Conservation (phyloP, 2,329 filamentous ascomycete genomes). For the Colletotrichum viniferum region DNA sequence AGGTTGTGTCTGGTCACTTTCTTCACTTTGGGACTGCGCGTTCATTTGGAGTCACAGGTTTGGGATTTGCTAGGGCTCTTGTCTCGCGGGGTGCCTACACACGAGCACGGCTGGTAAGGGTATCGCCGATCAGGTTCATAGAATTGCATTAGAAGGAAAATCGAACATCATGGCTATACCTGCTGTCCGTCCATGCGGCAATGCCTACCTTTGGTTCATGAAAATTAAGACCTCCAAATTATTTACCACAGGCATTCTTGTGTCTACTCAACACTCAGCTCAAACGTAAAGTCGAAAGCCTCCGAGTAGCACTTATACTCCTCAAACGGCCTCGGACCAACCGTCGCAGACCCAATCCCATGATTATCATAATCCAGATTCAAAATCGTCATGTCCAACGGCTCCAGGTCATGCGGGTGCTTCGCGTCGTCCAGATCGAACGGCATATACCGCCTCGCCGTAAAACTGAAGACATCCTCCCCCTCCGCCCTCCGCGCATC, state of each 20-base stretch:
- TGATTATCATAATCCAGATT: constrained; percentile 47
- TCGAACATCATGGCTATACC: not conserved
- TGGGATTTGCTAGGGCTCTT: not conserved
- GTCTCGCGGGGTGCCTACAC: not conserved
- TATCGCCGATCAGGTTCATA: not conserved
- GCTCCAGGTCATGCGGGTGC: constrained; percentile 52
- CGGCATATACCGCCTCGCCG: constrained; percentile 45
- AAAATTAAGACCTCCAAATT: accelerated
- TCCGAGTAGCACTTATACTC: constrained; percentile 14
- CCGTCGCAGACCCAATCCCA: constrained; percentile 47
- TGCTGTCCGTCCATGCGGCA: too few relatives aligned
- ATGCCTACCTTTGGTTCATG: not conserved
- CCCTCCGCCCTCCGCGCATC: constrained; percentile 1
- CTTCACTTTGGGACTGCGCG: not conserved
- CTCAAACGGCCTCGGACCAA: constrained; percentile 39
- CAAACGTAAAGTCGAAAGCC: constrained; percentile 30
- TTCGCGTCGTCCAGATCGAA: constrained; percentile 39
- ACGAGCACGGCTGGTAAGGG: too few relatives aligned
- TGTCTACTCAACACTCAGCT: constrained; percentile 1
- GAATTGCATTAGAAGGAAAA: not conserved
- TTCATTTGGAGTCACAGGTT: not conserved
- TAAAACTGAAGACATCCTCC: constrained; percentile 37
- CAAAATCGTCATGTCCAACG: constrained; percentile 41
- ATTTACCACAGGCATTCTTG: not conserved
- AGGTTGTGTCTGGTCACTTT: not conserved